Evolutionary conservation across 352 stramenopile species (phyloP).

Genomic region (Globisporangium alternatum): DNA sequence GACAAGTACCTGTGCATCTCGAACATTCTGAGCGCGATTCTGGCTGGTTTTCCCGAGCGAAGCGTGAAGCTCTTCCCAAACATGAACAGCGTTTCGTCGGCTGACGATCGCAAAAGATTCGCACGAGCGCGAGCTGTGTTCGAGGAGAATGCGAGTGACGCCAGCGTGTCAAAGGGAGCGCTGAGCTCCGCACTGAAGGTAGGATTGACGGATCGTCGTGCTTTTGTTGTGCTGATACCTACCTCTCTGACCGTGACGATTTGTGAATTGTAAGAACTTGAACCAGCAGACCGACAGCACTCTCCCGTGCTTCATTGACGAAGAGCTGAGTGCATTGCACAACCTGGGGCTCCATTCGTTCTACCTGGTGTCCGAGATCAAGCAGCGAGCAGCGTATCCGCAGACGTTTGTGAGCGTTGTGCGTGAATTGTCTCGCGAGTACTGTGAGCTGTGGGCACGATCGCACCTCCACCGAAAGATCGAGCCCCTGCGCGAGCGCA

Average conservation of each 20-base stretch:
- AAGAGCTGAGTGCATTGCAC: conserved; percentile 43
- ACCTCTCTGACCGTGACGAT: neutral
- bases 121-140: conserved; percentile 17
- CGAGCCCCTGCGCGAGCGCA: conserved; percentile 50
- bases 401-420: conserved; percentile 57
- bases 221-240: neutral
- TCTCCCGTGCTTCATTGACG: conserved; percentile 50
- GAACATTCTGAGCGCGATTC: conserved; percentile 67
- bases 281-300: conserved; percentile 9
- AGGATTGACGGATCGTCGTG: neutral
- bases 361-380: conserved; percentile 51
- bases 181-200: conserved; percentile 38
- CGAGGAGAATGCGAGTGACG: conserved; percentile 27
- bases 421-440: conserved; percentile 48
- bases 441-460: conserved; percentile 68
- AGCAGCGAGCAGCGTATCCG: conserved; percentile 31
- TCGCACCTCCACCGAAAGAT: conserved; percentile 62
- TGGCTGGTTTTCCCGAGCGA: conserved; percentile 44
- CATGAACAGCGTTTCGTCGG: neutral
- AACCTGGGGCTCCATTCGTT: conserved; percentile 53
- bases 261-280: conserved; percentile 17
- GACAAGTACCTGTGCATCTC: conserved; percentile 50
- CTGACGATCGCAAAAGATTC: conserved; percentile 13
- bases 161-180: conserved; percentile 21
- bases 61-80: conserved; percentile 54